Base-by-base conservation (phyloP, 345 rosid genomes). In the Microcos paniculata region DNA sequence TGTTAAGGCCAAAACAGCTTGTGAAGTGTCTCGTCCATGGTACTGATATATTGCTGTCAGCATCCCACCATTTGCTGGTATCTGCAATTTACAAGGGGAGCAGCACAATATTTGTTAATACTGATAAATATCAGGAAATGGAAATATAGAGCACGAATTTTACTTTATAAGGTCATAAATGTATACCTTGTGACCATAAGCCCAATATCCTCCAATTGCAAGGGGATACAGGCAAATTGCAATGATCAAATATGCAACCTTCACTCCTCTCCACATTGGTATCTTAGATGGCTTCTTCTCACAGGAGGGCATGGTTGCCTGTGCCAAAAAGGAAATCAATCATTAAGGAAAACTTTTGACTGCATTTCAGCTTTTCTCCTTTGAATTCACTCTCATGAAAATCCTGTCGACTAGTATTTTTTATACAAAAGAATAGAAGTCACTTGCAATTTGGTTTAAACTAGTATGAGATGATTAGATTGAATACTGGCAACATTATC, bases 281-380 rank as follows among this genome's bases (percentile, higher is more conserved):
- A 82, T 83, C 12, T 79, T 72, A 28, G 93, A 88, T 48, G 92
- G 91, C 30, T 80, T 80, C 78, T 87, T 88, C 79, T 89, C 87
- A 28, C 87, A 79, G 0, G 92, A 91, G 21, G 93, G 96, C 86
- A 91, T 88, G 23, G 92, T 89, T 3, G 89, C 92, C 93, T 91
- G 77, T 80, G 72, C 8, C 9, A 62, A 70, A 57, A 11, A 8
- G 4, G 9, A 43, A 26, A 15, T 21, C 35, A 23, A 45, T 67
- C 14, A 61, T 19, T 8, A 18, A 30, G 43, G 67, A 33, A 16
- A 62, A 19, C 42, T 62, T 62, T 62, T 62, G 67, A 18, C 45
- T 62, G 43, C 62, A 9, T 21, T 8, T 0, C 30, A 9, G 6
- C 23, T 55, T 55, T 55, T 10, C 4, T 1, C 61, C 61, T 55